Conservation (phyloP, 1,284 basidiomycete species). For the Thelephora terrestris region DNA sequence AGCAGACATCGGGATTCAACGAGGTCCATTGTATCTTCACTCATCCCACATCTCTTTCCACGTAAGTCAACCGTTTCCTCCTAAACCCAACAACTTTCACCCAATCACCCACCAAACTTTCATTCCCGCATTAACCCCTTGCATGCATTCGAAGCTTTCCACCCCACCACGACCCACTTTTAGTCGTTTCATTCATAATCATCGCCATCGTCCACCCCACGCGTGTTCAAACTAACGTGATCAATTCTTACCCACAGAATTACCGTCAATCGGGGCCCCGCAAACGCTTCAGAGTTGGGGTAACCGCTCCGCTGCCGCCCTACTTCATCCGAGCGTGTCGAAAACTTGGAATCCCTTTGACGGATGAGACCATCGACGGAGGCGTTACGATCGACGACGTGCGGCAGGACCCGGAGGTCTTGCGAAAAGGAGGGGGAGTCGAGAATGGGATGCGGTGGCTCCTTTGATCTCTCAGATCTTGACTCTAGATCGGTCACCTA, state of each 20-base stretch:
- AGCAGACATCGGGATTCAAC: no score
- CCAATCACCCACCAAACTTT: not conserved
- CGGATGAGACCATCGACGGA: constrained; percentile 26
- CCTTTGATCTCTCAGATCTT: no score
- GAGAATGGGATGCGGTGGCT: no score
- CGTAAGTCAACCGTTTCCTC: constrained; percentile 27
- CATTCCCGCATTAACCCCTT: no score
- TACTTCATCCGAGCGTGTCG: constrained; percentile 40
- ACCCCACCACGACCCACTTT: not conserved
- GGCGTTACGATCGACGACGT: constrained; percentile 37
- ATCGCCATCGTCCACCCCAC: no score
- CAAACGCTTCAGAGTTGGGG: constrained; percentile 37
- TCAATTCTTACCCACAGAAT: constrained; percentile 25
- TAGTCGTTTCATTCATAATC: no score
- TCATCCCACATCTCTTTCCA: constrained; percentile 44
- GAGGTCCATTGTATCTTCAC: constrained; percentile 42
- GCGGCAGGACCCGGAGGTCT: constrained; percentile 7
- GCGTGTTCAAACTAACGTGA: not conserved
- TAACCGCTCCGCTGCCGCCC: constrained; percentile 42
- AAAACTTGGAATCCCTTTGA: constrained; percentile 30
- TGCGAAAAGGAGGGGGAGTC: no score
- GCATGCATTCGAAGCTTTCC: no score
- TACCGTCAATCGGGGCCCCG: constrained; percentile 31
- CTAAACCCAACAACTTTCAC: not conserved
- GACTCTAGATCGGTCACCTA: no score